Base-by-base conservation (phyloP, 371 early-diverging fungal genomes). In the Mucor ambiguus region DNA sequence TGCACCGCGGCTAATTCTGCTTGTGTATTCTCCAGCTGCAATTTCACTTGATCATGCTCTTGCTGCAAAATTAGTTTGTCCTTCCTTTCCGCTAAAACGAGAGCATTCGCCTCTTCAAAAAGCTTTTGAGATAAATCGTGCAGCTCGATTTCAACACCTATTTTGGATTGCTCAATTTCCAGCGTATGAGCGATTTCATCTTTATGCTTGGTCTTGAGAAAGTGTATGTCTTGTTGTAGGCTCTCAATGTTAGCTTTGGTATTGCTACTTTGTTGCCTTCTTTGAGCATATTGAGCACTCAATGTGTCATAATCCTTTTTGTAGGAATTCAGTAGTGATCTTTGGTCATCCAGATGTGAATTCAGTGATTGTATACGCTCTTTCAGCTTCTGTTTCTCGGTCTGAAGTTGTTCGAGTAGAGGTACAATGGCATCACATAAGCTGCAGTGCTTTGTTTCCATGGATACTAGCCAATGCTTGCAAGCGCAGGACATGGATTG, bases 61-160 rank as follows among this genome's bases (percentile, higher is more conserved):
- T 82, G 82, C 59, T 83, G 78, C 35, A 92, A 74, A 65, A 80
- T 64, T 59, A 81, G 71, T 43, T 86, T 73, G 54, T 85, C 80
- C 46, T 86, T 66, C 48, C 90, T 85, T 69, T 96, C 96, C 0
- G 82, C 70, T 0, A 90, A 84, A 9, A 97, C 95, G 87, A 96
- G 86, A 2, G 73, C 81, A 61, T 95, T 93, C 18, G 96, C 97
- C 73, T 95, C 93, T 67, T 95, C 93, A 79, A 96, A 96, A 33
- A 97, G 77, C 35, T 79, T 81, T 67, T 83, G 77, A 9, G 89
- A 87, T 29, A 92, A 73, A 33, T 91, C 93, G 71, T 93, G 93
- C 16, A 93, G 74, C 64, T 95, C 93, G 6, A 80, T 83, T 64
- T 92, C 88, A 22, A 92, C 78, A 4, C 80, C 74, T 59, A 84